Evolutionary conservation across 73 alveolate genomes (phyloP), one percentile per base, ranked within the genome.

Genomic region (Stentor coeruleus): DNA sequence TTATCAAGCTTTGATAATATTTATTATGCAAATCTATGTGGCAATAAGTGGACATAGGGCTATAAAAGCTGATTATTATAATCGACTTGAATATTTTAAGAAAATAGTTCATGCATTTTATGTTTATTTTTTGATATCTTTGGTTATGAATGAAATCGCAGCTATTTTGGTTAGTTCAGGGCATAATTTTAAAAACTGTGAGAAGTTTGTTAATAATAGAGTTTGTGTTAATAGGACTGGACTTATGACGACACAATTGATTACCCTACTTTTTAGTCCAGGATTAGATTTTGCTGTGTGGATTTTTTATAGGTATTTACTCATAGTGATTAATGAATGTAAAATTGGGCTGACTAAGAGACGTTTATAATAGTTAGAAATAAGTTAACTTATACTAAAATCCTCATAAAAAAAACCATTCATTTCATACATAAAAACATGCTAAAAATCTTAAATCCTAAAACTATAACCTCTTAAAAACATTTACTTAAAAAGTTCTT

Each of bases 161-260:
- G 66, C 66, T 49, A 49, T 49, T 49, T 49, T 49, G 28, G 20
- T 49, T 49, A 11, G 28, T 49, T 49, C 66, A 11, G 6, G 28
- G 6, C 79, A 66, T 2, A 66, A 66, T 40, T 66, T 28, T 2
- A 31, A 66, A 20, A 66, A 66, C 39, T 66, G 79, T 31, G 2
- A 66, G 11, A 40, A 66, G 11, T 66, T 66, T 66, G 37, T 31
- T 31, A 20, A 20, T 66, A 66, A 66, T 66, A 20, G 37, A 66
- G 79, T 66, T 1, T 66, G 79, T 31, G 41, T 20, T 20, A 66
- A 66, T 40, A 37, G 79, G 3, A 31, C 40, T 20, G 79, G 79
- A 66, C 79, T 66, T 2, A 66, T 66, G 79, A 20, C 79, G 14
- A 31, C n/a, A 26, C 79, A 66, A 2, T 11, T 66, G 36, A 40